phyloP scores from a whole-genome alignment of 2,329 filamentous ascomycete genomes.

The Chaetomium sp. region DNA sequence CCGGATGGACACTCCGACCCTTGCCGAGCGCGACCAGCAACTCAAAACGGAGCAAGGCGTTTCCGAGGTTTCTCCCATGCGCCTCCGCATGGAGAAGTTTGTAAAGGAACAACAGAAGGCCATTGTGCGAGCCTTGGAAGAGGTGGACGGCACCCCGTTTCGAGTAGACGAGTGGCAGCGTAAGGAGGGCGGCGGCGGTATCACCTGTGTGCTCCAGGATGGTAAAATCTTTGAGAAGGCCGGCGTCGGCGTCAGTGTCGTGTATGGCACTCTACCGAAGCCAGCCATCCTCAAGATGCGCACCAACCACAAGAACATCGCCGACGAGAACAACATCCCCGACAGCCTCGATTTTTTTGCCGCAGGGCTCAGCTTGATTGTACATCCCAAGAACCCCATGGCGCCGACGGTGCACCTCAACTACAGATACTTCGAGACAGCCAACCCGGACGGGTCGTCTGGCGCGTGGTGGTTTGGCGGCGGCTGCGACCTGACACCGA shows the following conservation, averaged over 20 bases:
- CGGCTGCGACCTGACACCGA: conserved; percentile 89
- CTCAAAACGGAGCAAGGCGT: conserved; percentile 78
- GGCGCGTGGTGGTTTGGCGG: conserved; percentile 99
- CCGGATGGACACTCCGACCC: conserved; percentile 64
- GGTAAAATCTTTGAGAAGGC: conserved; percentile 98
- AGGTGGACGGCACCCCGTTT: conserved; percentile 82
- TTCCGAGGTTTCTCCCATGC: conserved; percentile 83
- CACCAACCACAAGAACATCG: conserved; percentile 89
- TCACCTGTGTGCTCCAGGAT: conserved; percentile 92
- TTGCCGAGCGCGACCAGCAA: conserved; percentile 82
- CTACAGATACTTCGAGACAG: conserved; percentile 98
- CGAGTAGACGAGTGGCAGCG: conserved; percentile 83
- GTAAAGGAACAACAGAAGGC: conserved; percentile 90
- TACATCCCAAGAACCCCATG: conserved; percentile 95
- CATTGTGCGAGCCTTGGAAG: conserved; percentile 81
- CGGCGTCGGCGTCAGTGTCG: conserved; percentile 90
- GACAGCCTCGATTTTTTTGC: conserved; percentile 94
- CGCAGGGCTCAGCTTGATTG: conserved; percentile 85
- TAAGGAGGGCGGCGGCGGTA: conserved; percentile 86
- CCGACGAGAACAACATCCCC: conserved; percentile 59
- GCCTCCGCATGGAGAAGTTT: conserved; percentile 94
- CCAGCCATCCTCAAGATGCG: conserved; percentile 91
- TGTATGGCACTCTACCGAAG: conserved; percentile 87
- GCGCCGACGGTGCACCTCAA: conserved; percentile 97
- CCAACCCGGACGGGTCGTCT: conserved; percentile 74